Percentiles rank a stretch among this genome's conserved stretches.
Conservation (phyloP, 495 filamentous ascomycete species). For the Parathielavia appendiculata region DNA sequence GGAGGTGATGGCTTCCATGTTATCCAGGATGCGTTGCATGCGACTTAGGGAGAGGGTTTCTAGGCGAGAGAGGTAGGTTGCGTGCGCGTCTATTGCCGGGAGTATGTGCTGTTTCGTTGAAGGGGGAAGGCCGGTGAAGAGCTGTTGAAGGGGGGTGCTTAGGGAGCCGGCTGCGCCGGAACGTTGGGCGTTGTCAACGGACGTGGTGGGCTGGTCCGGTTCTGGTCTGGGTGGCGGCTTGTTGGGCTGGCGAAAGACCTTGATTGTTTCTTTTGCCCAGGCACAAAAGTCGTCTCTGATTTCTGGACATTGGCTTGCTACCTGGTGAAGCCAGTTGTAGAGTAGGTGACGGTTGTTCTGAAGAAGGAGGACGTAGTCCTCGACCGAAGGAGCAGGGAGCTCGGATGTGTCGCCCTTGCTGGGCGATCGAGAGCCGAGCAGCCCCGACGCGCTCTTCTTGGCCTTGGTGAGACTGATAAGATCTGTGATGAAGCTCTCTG, state of each 20-base stretch:
- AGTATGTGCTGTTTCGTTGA: conserved; percentile 34
- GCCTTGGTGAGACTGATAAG: conserved; percentile 48
- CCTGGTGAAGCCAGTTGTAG: conserved; percentile 59
- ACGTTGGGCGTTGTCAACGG: not conserved
- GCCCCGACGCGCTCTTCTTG: conserved; percentile 19
- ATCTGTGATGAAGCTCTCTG: conserved; percentile 55
- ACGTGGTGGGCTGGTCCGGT: not conserved
- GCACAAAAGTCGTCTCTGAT: conserved; percentile 46
- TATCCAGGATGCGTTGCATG: conserved; percentile 42
- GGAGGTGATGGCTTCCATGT: conserved; percentile 19
- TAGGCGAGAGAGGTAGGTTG: conserved; percentile 48
- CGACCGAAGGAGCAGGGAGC: conserved; percentile 45
- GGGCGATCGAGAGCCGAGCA: not conserved
- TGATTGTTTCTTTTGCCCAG: conserved; percentile 32
- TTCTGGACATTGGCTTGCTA: conserved; percentile 57
- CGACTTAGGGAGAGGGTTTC: conserved; percentile 43
- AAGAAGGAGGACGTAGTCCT: conserved; percentile 57
- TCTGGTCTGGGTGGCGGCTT: not conserved
- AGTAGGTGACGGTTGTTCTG: conserved; percentile 47
- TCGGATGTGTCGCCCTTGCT: conserved; percentile 17
- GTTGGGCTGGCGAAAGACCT: conserved; percentile 25
- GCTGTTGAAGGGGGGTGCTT: conserved; percentile 37
- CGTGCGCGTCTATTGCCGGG: conserved; percentile 47
- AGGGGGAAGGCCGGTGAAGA: conserved; percentile 43
- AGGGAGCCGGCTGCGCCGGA: conserved; percentile 40